Conservation (phyloP, 2,329 filamentous ascomycete species). For the Diaporthe ampelina region DNA sequence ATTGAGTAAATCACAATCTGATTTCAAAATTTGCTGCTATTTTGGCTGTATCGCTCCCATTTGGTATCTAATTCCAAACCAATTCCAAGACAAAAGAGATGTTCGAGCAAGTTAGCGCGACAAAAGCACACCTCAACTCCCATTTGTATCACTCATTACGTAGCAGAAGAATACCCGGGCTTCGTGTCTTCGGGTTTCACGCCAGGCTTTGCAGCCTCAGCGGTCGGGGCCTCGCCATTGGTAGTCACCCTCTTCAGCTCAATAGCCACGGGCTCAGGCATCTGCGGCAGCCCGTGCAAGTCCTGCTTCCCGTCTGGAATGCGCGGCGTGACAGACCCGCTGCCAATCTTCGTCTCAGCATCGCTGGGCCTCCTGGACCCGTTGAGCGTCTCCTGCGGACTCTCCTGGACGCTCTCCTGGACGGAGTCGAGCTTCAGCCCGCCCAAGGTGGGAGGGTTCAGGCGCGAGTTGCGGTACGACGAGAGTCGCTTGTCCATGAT, state of each 20-base stretch:
- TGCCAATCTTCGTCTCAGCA: constrained; percentile 14
- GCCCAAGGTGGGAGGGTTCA: background rate
- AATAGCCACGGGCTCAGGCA: background rate
- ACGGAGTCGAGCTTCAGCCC: constrained; percentile 23
- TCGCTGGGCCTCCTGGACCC: constrained; percentile 22
- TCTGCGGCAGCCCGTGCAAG: background rate
- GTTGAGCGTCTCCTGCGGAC: constrained; percentile 20
- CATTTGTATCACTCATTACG: constrained; percentile 8
- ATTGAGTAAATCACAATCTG: background rate
- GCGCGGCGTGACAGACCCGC: constrained; percentile 15
- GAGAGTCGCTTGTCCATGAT: constrained; percentile 36
- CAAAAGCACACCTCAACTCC: constrained; percentile 1
- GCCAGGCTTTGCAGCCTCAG: background rate
- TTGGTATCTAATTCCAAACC: constrained; percentile 9
- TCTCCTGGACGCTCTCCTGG: constrained; percentile 30
- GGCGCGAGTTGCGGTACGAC: constrained; percentile 33
- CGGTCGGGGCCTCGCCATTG: background rate
- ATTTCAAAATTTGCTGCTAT: background rate
- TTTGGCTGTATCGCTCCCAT: constrained; percentile 1
- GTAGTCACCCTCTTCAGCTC: background rate
- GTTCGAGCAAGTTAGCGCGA: background rate
- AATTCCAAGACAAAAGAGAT: constrained; percentile 19
- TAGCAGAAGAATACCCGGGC: constrained; percentile 9
- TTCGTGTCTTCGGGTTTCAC: background rate
- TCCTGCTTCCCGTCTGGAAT: background rate